Conservation (phyloP, 257 asterid genomes). For the Forsythia suspensa region DNA sequence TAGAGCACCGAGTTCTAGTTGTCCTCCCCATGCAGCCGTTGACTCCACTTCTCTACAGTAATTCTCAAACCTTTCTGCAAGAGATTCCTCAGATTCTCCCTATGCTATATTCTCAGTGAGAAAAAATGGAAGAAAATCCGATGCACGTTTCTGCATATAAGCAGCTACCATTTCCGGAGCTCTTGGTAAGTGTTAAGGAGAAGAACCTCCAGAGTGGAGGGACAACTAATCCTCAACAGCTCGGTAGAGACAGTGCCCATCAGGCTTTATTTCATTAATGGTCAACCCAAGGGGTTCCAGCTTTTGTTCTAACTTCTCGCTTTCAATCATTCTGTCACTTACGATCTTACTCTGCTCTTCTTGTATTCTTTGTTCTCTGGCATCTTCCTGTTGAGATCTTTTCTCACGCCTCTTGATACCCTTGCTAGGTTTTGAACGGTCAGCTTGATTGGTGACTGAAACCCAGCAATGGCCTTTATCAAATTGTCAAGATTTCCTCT, state of each 20-base stretch:
- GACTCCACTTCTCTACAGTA: slow-evolving; percentile 84
- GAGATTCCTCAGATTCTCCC: slow-evolving; percentile 50
- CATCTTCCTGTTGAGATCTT: slow-evolving; percentile 92
- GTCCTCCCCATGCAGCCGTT: slow-evolving; percentile 99
- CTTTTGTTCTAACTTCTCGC: slow-evolving; percentile 62
- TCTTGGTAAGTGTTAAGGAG: slow-evolving; percentile 64
- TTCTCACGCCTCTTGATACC: slow-evolving; percentile 73
- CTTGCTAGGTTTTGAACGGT: slow-evolving; percentile 76
- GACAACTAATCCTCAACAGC: slow-evolving; percentile 92
- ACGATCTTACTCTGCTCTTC: slow-evolving; percentile 81
- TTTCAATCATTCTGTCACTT: slow-evolving; percentile 65
- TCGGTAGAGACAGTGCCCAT: slow-evolving; percentile 93
- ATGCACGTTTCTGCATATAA: slow-evolving; percentile 71
- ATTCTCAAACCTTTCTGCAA: slow-evolving; percentile 65
- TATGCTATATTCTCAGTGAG: slow-evolving; percentile 57
- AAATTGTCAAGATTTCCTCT: slow-evolving; percentile 67
- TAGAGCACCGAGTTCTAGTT: slow-evolving; percentile 88
- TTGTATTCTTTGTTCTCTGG: slow-evolving; percentile 85
- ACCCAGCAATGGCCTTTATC: slow-evolving; percentile 91
- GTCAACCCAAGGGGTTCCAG: slow-evolving; percentile 83
- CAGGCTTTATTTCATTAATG: slow-evolving; percentile 83
- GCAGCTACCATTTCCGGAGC: slow-evolving; percentile 84
- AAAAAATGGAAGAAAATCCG: slow-evolving; percentile 79
- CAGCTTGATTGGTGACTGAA: slow-evolving; percentile 53
- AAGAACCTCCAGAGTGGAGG: slow-evolving; percentile 55